phyloP scores from a whole-genome alignment of 257 asterid genomes.

The Gentiana straminea region DNA sequence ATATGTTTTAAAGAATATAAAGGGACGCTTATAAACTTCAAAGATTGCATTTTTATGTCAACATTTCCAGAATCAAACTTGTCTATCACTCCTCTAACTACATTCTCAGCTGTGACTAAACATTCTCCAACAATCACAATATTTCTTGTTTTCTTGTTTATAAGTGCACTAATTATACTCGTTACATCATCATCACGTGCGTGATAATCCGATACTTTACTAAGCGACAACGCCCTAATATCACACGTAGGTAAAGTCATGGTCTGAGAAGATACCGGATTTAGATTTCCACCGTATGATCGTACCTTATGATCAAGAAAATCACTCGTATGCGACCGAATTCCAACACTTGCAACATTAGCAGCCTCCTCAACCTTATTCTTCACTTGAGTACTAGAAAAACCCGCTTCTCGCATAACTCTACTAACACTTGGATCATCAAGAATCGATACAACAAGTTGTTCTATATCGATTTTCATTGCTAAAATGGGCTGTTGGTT shows the following conservation, averaged over 20 bases:
- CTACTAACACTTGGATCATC: constrained; percentile 98
- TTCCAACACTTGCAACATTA: constrained; percentile 20
- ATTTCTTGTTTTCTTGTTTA: constrained; percentile 48
- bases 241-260: constrained; percentile 12
- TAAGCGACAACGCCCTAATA: constrained; percentile 15
- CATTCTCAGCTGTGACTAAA: constrained; percentile 31
- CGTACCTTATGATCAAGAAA: constrained; percentile 28
- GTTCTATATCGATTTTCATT: constrained; percentile 68
- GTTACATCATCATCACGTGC: constrained; percentile 35
- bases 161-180: constrained; percentile 54
- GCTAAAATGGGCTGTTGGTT: constrained; percentile 78
- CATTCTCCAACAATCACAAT: constrained; percentile 44
- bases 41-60: constrained; percentile 41
- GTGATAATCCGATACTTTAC: constrained; percentile 14
- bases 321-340: constrained; percentile 7
- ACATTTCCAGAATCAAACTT: constrained; percentile 54
- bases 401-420: constrained; percentile 95
- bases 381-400: constrained; percentile 76
- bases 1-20: constrained; percentile 42
- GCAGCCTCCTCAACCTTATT: constrained; percentile 52
- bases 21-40: constrained; percentile 78
- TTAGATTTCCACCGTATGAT: constrained; percentile 21
- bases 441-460: constrained; percentile 68
- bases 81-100: constrained; percentile 54
- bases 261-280: constrained; percentile 5